phyloP scores from a whole-genome alignment of 2,329 filamentous ascomycete genomes.

The Colletotrichum sp. region DNA sequence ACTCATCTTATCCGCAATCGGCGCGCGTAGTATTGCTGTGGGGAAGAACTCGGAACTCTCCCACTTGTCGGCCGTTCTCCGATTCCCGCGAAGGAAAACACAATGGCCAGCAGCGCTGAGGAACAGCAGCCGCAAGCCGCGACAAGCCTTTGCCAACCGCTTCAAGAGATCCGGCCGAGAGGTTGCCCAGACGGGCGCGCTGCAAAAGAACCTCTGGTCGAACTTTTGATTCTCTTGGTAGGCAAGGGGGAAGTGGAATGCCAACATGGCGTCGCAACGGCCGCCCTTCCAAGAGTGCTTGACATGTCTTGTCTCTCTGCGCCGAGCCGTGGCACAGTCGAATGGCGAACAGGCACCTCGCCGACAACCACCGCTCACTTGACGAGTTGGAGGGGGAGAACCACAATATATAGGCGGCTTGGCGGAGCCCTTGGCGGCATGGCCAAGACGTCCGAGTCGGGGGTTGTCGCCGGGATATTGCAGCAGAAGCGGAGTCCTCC shows the following conservation, averaged over 20 bases:
- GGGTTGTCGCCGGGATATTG: not conserved
- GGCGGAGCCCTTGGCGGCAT: conserved; percentile 4
- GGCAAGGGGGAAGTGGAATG: not conserved
- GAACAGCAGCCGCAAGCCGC: not conserved
- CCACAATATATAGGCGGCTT: conserved; percentile 4
- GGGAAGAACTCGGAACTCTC: not conserved
- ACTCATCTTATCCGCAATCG: not conserved
- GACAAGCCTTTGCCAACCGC: conserved; percentile 8
- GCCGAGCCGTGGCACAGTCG: not conserved
- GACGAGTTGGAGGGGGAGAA: not conserved
- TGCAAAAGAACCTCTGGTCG: not conserved
- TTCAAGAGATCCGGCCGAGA: conserved; percentile 8
- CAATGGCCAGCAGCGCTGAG: not conserved
- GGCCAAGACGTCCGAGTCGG: conserved; percentile 3
- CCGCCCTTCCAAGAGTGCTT: conserved; percentile 1
- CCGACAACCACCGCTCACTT: not conserved
- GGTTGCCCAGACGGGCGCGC: not conserved
- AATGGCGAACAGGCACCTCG: not conserved
- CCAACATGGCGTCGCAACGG: not conserved
- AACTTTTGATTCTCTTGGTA: conserved; percentile 11
- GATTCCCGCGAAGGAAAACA: not conserved
- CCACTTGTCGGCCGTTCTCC: not conserved
- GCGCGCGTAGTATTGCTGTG: not conserved
- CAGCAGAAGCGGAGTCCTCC: not conserved
- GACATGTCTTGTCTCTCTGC: conserved; percentile 8